Evolutionary conservation across 2,329 filamentous ascomycete genomes (phyloP), one percentile per base, ranked within the genome.

Genomic region (Exophiala oligosperma): DNA sequence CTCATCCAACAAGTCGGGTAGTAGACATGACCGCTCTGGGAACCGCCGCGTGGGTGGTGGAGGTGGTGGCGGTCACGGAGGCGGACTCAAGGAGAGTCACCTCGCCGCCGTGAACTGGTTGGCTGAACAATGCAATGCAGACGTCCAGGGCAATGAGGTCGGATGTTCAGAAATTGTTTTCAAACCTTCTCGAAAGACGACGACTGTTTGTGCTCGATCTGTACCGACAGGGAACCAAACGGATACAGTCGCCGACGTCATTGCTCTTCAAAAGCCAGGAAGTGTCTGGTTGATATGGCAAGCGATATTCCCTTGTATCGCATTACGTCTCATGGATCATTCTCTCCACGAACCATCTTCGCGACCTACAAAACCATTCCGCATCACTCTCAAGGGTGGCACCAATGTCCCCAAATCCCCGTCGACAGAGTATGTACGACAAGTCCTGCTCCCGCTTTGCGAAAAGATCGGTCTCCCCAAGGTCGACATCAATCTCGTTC

Each of bases 31-130:
- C 7, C 32, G 32, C 7, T 8, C 7, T 9, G 9, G 7, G 32
- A 35, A 11, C 9, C 8, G 8, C 17, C 32, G 32, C 9, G 8
- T 17, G 1, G 17, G 1, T 17, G 17, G 17, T 17, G 17, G 17
- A 17, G 17, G 17, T 17, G 17, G 17, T 17, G 17, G 17, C 17
- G 17, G 17, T 17, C 17, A 17, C 17, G 79, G 77, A n/a, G 76
- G 76, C 11, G 84, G 84, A 0, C 70, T 86, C 3, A 85, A 84
- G 66, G 70, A 75, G 26, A 83, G 84, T 32, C 84, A 86, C 68
- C 72, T 84, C 1, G 81, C 81, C 2, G 81, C 77, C 12, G 75
- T 85, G 12, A 72, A 77, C 57, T 82, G 80, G 72, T 74, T 86
- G 1, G 77, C 76, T 0, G 67, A 74, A 28, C 77, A 81, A 17